These are phyloP conservation scores for Metarhizium sp. DNA, from an alignment of 2,329 filamentous ascomycete genomes.

Conservation along the genomic window DNA sequence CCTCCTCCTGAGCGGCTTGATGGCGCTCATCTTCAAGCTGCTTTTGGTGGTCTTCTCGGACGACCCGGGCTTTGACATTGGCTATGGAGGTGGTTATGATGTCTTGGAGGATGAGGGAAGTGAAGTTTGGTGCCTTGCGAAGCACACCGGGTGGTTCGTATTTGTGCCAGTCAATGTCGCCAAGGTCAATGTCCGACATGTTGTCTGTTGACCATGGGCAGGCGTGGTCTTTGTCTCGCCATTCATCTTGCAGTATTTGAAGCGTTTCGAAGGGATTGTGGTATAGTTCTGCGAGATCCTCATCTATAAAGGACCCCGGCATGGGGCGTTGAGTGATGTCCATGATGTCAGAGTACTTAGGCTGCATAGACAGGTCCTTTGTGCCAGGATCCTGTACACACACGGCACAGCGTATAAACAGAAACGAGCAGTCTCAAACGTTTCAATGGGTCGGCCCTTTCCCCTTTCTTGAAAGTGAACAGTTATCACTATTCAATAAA, in stretches of 20 bases:
- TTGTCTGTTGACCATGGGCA: slow-evolving; percentile 14
- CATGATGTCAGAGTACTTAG: background rate
- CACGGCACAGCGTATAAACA: background rate
- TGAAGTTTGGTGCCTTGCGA: slow-evolving; percentile 24
- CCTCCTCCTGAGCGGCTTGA: slow-evolving; percentile 12
- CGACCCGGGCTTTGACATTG: slow-evolving; percentile 30
- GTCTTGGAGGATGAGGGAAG: slow-evolving; percentile 29
- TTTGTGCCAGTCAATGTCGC: slow-evolving; percentile 32
- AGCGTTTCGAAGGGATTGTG: slow-evolving; percentile 19
- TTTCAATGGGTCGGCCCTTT: too few species aligned
- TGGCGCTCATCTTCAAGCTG: slow-evolving; percentile 19
- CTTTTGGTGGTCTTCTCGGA: slow-evolving; percentile 18
- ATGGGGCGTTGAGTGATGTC: slow-evolving; percentile 13
- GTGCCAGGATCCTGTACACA: background rate
- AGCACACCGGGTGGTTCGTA: slow-evolving; percentile 38
- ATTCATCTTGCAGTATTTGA: slow-evolving; percentile 14
- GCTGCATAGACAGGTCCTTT: background rate
- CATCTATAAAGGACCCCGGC: slow-evolving; percentile 20
- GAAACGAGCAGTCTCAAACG: background rate
- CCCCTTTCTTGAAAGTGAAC: too few species aligned
- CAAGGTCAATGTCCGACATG: slow-evolving; percentile 15
- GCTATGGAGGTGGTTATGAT: slow-evolving; percentile 36
- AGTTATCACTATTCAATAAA: too few species aligned
- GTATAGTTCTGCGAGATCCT: slow-evolving; percentile 20
- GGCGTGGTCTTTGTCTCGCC: slow-evolving; percentile 11